Evolutionary conservation across 306 rosid genomes (phyloP).

Genomic region (Dryas drummondii): DNA sequence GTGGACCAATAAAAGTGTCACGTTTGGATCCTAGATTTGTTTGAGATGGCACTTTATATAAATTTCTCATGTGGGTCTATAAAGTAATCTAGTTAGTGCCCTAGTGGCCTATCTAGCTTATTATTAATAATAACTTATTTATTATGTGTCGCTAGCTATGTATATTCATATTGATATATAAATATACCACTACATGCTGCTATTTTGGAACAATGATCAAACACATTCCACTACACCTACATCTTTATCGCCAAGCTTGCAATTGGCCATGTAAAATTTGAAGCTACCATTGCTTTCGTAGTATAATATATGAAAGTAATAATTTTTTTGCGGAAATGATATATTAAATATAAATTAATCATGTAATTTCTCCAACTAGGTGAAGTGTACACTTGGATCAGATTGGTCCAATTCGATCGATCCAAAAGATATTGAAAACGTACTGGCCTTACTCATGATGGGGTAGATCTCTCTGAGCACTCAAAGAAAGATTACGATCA

Average conservation of each 20-base stretch:
- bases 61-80: conserved; percentile 60
- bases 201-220: too few species aligned
- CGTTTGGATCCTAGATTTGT: conserved; percentile 25
- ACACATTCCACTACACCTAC: too few species aligned
- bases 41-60: conserved; percentile 15
- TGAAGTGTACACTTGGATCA: not conserved
- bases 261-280: too few species aligned
- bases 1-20: conserved; percentile 17
- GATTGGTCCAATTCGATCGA: not conserved
- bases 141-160: too few species aligned
- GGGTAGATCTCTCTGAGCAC: not conserved
- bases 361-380: not conserved
- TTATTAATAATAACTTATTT: too few species aligned
- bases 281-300: too few species aligned
- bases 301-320: too few species aligned
- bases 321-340: too few species aligned
- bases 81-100: conserved; percentile 32
- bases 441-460: not conserved
- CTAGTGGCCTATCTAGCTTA: conserved; percentile 22
- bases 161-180: not conserved
- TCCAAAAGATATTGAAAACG: not conserved
- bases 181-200: not conserved
- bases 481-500: not conserved
- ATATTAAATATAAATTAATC: not conserved
- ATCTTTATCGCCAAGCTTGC: too few species aligned